Percentiles rank a stretch among this genome's conserved stretches.
These are phyloP conservation scores for Neofusicoccum laricinum DNA, from an alignment of 2,329 filamentous ascomycete genomes.

Conservation along the genomic window DNA sequence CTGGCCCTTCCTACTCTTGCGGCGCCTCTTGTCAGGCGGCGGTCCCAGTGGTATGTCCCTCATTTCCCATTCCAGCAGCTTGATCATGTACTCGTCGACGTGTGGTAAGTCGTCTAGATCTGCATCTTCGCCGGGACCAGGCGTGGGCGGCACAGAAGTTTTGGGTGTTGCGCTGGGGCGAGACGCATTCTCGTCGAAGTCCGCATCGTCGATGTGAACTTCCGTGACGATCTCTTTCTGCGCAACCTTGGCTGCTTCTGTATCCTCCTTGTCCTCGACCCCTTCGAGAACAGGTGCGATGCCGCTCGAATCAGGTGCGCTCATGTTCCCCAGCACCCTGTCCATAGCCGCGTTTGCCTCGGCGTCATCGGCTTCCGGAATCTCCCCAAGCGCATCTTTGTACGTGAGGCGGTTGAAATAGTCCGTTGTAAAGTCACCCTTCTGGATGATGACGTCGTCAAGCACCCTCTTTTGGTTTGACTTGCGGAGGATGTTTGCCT, in stretches of 20 bases:
- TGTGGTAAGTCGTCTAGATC: slow-evolving; percentile 2
- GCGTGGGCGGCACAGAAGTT: slow-evolving; percentile 16
- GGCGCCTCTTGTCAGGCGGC: slow-evolving; percentile 14
- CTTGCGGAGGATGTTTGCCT: slow-evolving; percentile 95
- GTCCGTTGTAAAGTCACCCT: slow-evolving; percentile 96
- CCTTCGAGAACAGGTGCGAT: slow-evolving; percentile 76
- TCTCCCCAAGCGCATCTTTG: slow-evolving; percentile 63
- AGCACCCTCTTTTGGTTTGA: slow-evolving; percentile 97
- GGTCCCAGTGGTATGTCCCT: slow-evolving; percentile 12
- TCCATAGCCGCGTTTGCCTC: slow-evolving; percentile 77
- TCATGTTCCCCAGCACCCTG: slow-evolving; percentile 62
- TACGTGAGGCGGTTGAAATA: slow-evolving; percentile 79
- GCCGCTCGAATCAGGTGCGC: slow-evolving; percentile 51
- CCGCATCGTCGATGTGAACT: slow-evolving; percentile 43
- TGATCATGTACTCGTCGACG: slow-evolving; percentile 16
- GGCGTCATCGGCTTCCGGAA: slow-evolving; percentile 26
- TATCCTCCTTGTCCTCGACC: slow-evolving; percentile 90
- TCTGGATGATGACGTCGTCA: slow-evolving; percentile 97
- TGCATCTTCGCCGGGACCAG: not conserved
- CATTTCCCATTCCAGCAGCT: slow-evolving; percentile 15
- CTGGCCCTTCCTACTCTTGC: slow-evolving; percentile 9
- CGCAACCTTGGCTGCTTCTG: slow-evolving; percentile 79
- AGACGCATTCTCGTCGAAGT: slow-evolving; percentile 33
- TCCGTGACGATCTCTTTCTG: slow-evolving; percentile 78
- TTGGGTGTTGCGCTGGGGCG: slow-evolving; percentile 23